These are phyloP conservation scores for Nidularia sp. DNA, from an alignment of 768 basidiomycete genomes.

Conservation along the genomic window DNA sequence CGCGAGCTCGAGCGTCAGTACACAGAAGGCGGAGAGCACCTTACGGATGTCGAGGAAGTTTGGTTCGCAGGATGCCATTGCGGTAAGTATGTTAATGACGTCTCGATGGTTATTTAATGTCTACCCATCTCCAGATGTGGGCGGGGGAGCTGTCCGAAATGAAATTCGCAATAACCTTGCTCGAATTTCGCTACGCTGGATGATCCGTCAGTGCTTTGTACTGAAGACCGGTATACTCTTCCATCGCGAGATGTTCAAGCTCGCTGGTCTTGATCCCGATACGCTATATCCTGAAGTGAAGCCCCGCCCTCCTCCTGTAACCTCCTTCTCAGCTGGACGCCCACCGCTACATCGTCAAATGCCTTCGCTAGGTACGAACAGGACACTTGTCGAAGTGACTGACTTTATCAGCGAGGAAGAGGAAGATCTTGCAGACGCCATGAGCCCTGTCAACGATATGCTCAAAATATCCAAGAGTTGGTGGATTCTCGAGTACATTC, in stretches of 20 bases:
- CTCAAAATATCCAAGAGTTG: constrained; percentile 41
- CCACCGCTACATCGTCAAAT: constrained; percentile 13
- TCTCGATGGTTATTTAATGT: background rate
- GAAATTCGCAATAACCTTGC: constrained; percentile 55
- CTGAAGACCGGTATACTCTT: constrained; percentile 59
- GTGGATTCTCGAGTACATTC: constrained; percentile 64
- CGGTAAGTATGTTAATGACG: constrained; percentile 32
- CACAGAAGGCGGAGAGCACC: constrained; percentile 20
- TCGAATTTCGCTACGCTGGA: constrained; percentile 74
- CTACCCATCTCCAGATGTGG: constrained; percentile 49
- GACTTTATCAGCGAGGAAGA: constrained; percentile 48
- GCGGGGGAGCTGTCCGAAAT: constrained; percentile 66
- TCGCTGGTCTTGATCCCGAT: constrained; percentile 40
- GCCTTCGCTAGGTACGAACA: constrained; percentile 15
- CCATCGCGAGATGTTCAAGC: constrained; percentile 38
- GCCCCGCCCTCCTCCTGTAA: constrained; percentile 34
- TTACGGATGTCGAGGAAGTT: constrained; percentile 69
- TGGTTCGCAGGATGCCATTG: constrained; percentile 79
- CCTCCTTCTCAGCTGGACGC: constrained; percentile 16
- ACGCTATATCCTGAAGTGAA: constrained; percentile 41
- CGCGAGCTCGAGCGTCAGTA: constrained; percentile 38
- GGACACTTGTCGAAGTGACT: constrained; percentile 15
- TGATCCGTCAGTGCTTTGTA: constrained; percentile 63
- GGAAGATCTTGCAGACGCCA: constrained; percentile 57
- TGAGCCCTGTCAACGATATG: constrained; percentile 52